Evolutionary conservation across 2,329 filamentous ascomycete genomes (phyloP).

Genomic region (Claviceps sp.): DNA sequence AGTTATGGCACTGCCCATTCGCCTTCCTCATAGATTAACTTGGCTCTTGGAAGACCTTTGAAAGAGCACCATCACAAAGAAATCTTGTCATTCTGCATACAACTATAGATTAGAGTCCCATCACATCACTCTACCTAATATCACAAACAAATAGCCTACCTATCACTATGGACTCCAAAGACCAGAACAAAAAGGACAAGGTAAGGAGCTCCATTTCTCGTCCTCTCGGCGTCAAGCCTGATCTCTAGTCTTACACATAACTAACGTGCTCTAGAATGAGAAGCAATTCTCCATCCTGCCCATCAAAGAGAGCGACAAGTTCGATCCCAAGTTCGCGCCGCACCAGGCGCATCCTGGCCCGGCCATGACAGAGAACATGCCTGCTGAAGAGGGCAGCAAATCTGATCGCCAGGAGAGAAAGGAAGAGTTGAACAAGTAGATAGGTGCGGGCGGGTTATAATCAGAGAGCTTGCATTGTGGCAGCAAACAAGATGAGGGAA

Average conservation of each 20-base stretch:
- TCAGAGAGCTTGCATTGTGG: neutral
- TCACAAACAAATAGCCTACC: too few relatives aligned
- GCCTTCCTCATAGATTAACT: neutral
- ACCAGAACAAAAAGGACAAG: constrained; percentile 9
- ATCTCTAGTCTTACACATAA: neutral
- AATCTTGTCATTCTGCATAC: neutral
- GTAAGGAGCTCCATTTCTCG: neutral
- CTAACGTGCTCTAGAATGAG: constrained; percentile 18
- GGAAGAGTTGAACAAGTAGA: constrained; percentile 48
- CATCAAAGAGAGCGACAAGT: constrained; percentile 28
- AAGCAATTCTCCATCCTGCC: constrained; percentile 33
- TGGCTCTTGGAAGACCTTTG: too few relatives aligned
- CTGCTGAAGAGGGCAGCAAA: constrained; percentile 46
- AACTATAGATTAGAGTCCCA: too few relatives aligned
- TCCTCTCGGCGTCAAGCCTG: neutral
- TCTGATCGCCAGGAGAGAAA: constrained; percentile 55
- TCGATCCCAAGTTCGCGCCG: constrained; percentile 35
- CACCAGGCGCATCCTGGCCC: constrained; percentile 46
- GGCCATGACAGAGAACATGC: constrained; percentile 39
- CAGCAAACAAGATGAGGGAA: neutral
- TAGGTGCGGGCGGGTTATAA: neutral
- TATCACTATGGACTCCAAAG: constrained; percentile 11
- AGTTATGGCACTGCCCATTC: too few relatives aligned
- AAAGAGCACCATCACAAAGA: neutral
- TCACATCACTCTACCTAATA: neutral